These are phyloP conservation scores for Fusarium begoniae DNA, from an alignment of 2,329 filamentous ascomycete species.

Conservation along the genomic window DNA sequence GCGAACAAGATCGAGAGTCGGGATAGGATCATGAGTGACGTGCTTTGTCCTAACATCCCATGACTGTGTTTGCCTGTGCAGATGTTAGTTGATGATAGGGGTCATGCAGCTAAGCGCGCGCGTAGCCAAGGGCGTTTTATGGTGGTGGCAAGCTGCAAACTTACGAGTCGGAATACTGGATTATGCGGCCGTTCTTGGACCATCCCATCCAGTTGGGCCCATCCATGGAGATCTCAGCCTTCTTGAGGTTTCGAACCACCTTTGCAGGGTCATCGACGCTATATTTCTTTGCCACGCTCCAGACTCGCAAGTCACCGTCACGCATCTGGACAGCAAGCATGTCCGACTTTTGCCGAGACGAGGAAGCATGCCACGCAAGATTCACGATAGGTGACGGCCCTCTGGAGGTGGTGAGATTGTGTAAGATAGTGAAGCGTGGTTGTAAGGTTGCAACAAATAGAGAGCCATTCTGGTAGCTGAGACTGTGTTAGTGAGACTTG, in stretches of 20 bases:
- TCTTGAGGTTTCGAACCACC: conserved; percentile 86
- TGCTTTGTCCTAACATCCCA: conserved; percentile 99
- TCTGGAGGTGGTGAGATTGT: conserved; percentile 87
- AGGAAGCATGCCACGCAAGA: conserved; percentile 95
- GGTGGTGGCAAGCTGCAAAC: conserved; percentile 50
- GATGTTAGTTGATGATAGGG: conserved; percentile 46
- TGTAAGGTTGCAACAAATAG: conserved; percentile 89
- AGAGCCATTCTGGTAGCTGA: conserved; percentile 92
- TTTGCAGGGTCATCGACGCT: conserved; percentile 79
- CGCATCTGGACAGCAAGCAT: conserved; percentile 95
- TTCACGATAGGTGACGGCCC: conserved; percentile 87
- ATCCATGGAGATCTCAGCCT: conserved; percentile 75
- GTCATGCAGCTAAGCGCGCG: conserved; percentile 57
- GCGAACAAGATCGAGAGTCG: conserved; percentile 81
- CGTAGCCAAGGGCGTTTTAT: conserved; percentile 47
- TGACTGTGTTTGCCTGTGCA: conserved; percentile 80
- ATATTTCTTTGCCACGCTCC: conserved; percentile 90
- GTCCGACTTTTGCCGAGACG: conserved; percentile 93
- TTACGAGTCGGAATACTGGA: conserved; percentile 91
- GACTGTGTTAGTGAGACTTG: conserved; percentile 18
- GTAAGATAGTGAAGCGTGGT: conserved; percentile 91
- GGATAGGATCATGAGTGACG: conserved; percentile 88
- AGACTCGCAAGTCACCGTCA: conserved; percentile 92
- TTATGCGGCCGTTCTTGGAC: conserved; percentile 97
- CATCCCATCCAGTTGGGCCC: conserved; percentile 96